Evolutionary conservation across 2,329 filamentous ascomycete genomes (phyloP), one percentile per base, ranked within the genome.

Genomic region (Cercospora janseana): DNA sequence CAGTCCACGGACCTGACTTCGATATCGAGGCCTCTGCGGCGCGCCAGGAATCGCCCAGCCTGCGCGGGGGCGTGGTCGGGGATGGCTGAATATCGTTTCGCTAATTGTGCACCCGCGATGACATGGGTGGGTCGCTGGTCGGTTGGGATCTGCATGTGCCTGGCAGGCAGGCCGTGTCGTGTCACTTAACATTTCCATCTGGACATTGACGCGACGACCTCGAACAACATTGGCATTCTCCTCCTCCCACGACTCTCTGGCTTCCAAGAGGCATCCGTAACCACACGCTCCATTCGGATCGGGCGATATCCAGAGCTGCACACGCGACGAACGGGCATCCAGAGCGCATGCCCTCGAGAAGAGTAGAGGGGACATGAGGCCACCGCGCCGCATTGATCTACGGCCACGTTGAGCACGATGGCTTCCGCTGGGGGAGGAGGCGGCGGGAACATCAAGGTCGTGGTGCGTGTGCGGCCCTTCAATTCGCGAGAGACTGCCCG

Each of bases 401-500:
- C 41, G 26, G 34, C 32, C 31, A 49, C 43, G 29, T 26, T 45
- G 50, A 46, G 32, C 44, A 37, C 44, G 31, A 65, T 63, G 60
- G 60, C 62, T 31, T 46, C 62, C 32, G 54, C 57, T 23, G 79
- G 80, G 63, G 88, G 88, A 12, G 52, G 40, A 8, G 52, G 53
- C 12, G 56, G 38, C 46, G 56, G 56, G 38, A 98, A 98, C 69
- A 98, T 98, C 72, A 98, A 98, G 85, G 93, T 98, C 76, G 93
- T 98, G 78, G 93, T 98, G 77, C 84, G 93, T 75, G 85, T 87
- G 64, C 83, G 93, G 69, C 93, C 93, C 43, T 98, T 98, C 76
- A 98, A 98, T 72, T 84, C 56, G 40, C 52, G 60, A 55, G 67
- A 95, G 89, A 96, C 80, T 85, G 92, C 95, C 60, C 83, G 94